Evolutionary conservation across 2,329 filamentous ascomycete genomes (phyloP).

Genomic region (Ascocoryne sarcoides): DNA sequence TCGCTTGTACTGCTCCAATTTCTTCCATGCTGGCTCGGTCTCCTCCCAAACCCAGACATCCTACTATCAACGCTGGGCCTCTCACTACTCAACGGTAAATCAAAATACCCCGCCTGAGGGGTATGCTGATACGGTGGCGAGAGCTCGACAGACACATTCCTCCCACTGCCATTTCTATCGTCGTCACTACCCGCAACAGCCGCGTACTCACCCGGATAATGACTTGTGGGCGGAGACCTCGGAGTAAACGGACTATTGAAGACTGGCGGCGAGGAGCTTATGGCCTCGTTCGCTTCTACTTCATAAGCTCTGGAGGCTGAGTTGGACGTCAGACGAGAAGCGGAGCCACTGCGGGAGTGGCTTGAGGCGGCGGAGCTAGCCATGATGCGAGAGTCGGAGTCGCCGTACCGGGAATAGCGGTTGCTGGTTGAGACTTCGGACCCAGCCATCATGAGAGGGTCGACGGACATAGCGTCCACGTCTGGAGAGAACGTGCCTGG

Average conservation of each 20-base stretch:
- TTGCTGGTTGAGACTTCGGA: constrained; percentile 15
- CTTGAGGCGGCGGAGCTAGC: too few species aligned
- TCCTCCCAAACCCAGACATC: constrained; percentile 7
- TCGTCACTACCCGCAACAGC: constrained; percentile 16
- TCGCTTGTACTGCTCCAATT: constrained; percentile 20
- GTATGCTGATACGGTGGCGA: constrained; percentile 12
- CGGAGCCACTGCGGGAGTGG: too few species aligned
- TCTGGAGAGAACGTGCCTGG: constrained; percentile 7
- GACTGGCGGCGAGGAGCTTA: constrained; percentile 10
- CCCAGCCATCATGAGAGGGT: constrained; percentile 23
- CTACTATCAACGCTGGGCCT: constrained; percentile 16
- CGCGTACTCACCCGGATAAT: constrained; percentile 16
- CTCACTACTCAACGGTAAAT: constrained; percentile 9
- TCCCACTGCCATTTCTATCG: constrained; percentile 4
- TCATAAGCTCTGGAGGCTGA: constrained; percentile 7
- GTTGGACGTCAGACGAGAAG: constrained; percentile 7
- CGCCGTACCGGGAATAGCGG: constrained; percentile 8
- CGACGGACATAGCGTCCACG: constrained; percentile 21
- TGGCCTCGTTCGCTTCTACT: constrained; percentile 10
- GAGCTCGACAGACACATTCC: constrained; percentile 12
- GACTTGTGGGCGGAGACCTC: constrained; percentile 9
- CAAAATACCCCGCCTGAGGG: constrained; percentile 16
- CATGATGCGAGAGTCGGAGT: too few species aligned
- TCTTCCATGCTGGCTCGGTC: constrained; percentile 17
- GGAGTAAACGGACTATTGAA: constrained; percentile 15